Percentiles rank a stretch among this genome's conserved stretches.
Evolutionary conservation across 2,329 filamentous ascomycete species (phyloP).

Genomic region (Stromatinia cepivora): DNA sequence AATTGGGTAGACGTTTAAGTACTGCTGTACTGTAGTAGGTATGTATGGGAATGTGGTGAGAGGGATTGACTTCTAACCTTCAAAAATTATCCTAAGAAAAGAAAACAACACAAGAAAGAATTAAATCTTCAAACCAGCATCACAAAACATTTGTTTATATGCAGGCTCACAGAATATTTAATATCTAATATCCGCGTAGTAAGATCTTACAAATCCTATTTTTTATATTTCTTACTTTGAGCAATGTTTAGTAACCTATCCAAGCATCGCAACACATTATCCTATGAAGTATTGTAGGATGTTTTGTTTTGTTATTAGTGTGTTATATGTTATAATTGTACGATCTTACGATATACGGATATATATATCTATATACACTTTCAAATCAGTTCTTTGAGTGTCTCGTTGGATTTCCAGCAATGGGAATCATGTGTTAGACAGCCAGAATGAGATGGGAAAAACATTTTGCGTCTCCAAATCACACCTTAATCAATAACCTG

Average conservation of each 20-base stretch:
- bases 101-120: too few relatives aligned
- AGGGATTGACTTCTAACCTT: neutral
- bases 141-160: too few relatives aligned
- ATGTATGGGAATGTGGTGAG: neutral
- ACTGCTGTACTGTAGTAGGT: neutral
- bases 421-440: neutral
- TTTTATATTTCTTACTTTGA: neutral
- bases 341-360: too few relatives aligned
- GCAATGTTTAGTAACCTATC: neutral
- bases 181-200: too few relatives aligned
- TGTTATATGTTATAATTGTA: too few relatives aligned
- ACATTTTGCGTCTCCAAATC: neutral
- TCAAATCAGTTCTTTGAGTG: neutral
- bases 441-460: neutral
- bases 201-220: neutral
- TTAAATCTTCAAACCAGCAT: too few relatives aligned
- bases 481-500: neutral
- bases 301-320: neutral
- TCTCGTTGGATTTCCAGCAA: neutral
- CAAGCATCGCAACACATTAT: neutral
- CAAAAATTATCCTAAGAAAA: neutral
- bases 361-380: neutral
- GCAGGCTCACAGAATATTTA: too few relatives aligned
- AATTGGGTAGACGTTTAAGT: neutral
- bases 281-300: neutral